phyloP scores from a whole-genome alignment of 257 asterid species.

The Anisodus acutangulus region DNA sequence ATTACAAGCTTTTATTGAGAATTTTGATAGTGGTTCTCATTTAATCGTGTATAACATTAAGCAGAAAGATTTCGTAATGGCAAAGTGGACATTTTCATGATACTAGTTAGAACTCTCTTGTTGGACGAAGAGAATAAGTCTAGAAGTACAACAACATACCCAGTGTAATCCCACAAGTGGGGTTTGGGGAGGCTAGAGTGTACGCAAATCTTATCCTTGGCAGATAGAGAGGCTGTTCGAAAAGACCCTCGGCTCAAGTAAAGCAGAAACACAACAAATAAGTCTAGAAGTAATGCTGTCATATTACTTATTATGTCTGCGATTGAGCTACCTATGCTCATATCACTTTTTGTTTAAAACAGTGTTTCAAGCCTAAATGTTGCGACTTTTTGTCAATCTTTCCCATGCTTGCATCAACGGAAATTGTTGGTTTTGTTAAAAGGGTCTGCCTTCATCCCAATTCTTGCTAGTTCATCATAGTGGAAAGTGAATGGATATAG shows the following conservation, averaged over 20 bases:
- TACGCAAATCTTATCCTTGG: too few relatives aligned
- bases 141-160: too few relatives aligned
- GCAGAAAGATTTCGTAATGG: neutral
- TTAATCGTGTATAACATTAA: neutral
- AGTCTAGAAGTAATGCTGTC: neutral
- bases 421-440: neutral
- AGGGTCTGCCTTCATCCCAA: neutral
- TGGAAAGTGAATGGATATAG: neutral
- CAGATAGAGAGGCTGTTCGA: too few relatives aligned
- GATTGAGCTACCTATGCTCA: neutral
- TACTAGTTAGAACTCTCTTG: neutral
- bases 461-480: conserved; percentile 11
- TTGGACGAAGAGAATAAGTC: neutral
- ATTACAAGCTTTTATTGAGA: neutral
- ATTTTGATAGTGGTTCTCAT: neutral
- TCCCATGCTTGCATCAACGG: neutral
- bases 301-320: neutral
- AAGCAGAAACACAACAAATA: too few relatives aligned
- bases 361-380: neutral
- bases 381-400: neutral
- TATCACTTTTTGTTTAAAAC: neutral
- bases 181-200: too few relatives aligned
- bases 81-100: neutral
- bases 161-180: too few relatives aligned
- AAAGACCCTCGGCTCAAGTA: too few relatives aligned